Base-by-base conservation (phyloP, 495 filamentous ascomycete genomes). In the Penicillium manginii region DNA sequence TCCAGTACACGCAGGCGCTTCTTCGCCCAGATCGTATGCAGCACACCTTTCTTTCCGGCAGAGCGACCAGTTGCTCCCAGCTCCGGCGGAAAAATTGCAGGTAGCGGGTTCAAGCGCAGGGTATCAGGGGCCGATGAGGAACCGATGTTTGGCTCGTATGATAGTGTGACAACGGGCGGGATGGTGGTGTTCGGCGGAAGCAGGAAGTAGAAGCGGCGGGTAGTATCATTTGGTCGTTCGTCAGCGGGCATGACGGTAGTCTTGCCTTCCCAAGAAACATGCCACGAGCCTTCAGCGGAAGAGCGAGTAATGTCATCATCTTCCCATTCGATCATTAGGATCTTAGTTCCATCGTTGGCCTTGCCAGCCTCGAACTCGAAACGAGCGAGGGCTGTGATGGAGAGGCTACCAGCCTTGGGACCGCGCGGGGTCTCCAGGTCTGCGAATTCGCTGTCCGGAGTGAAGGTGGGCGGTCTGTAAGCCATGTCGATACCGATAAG, bases 261-360 rank as follows among this genome's bases (percentile, higher is more conserved):
- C 71, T 92, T 92, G 12, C 88, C 84, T 51, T 88, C 81, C 90
- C 90, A 93, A 8, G 83, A 84, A 14, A 96, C 85, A 40, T 87
- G 82, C 90, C 91, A 93, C 35, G 70, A 66, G 42, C 69, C 68
- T 26, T 73, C 67, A 22, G 68, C 54, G 35, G 77, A 1, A 35
- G 76, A 65, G 51, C 63, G 74, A 60, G 31, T 64, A 12, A 71
- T 57, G 21, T 80, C 73, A 26, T 85, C 79, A 29, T 86, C 85
- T 60, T 90, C 85, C 90, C 90, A 93, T 61, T 93, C 89, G 10
- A 93, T 83, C 88, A 93, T 91, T 46, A 93, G 69, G 46, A 96
- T 87, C 74, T 93, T 93, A 32, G 88, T 92, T 10, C 90, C 91
- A 39, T 92, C 90, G 62, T 90, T 90, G 1, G 81, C 87, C 61